Base-by-base conservation (phyloP, 2,329 filamentous ascomycete genomes). In the Bipolaris zeicola region DNA sequence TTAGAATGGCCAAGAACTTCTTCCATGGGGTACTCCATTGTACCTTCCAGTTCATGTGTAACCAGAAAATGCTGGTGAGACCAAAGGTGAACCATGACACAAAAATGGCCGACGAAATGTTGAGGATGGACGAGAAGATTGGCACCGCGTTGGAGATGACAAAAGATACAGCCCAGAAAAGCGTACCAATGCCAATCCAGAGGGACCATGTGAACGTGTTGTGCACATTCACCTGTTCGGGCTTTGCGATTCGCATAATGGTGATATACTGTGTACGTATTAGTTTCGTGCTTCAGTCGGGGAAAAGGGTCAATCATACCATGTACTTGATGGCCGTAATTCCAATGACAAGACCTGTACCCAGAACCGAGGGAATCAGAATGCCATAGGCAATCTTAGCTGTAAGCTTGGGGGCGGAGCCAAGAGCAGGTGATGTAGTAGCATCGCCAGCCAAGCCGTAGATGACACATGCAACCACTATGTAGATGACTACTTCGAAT, bases 291-390 rank as follows among this genome's bases (percentile, higher is more conserved):
- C 11, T 28, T 13, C 3, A 24, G 10, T 11, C 3, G 13, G 33
- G 16, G 13, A 3, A 11, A 2, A 2, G 5, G 18, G n/a, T 11
- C 10, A 7, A 20, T 18, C 50, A 10, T 36, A 50, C 47, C 62
- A 89, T 79, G 66, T 87, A 87, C 66, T 88, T 89, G 49, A 81
- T 81, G 1, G 86, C 86, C 1, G 90, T 85, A 62, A 89, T 85
- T 13, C 84, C 87, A 67, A 89, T 87, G 55, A 91, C 88, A 3
- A 90, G 87, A 48, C 87, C 88, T 0, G 88, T 87, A 46, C 90
- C 85, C 39, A 90, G 79, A 52, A 90, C 89, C 1, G 89, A 89
- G 18, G 87, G 87, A 4, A 87, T 80, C 1, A 88, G 87, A 52
- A 90, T 79, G 18, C 86, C 87, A 75, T 86, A 90, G 11, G 89